Base-by-base conservation (phyloP, 2,329 filamentous ascomycete species). In the Stagonosporopsis chrysanthemi region DNA sequence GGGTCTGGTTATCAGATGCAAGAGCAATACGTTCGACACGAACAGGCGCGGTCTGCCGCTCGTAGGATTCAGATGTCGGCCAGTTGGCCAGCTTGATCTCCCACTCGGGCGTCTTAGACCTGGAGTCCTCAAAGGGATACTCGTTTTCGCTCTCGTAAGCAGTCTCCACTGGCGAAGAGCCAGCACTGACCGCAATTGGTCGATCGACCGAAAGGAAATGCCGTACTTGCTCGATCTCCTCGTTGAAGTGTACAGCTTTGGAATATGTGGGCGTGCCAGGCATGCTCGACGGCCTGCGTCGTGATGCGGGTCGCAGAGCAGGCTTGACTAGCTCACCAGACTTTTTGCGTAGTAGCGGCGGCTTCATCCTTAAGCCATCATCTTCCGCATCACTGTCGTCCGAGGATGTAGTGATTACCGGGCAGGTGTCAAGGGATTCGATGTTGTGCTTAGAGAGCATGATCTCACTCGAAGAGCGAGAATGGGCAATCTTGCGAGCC, bases 191-290 rank as follows among this genome's bases (percentile, higher is more conserved):
- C 46, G 95, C 95, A n/a, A 96, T 88, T 2, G 95, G 95, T 54
- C 91, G 87, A 72, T 99, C 95, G 6, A 97, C 89, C 73, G 97
- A 92, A 22, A 97, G 82, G 76, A 99, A 99, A 75, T 98, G 95
- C 29, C 95, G 87, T 36, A 98, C 94, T 68, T 98, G 94, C 78
- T 98, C 95, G 36, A 98, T 86, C 72, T 97, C 91, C 24, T 94
- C 91, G 78, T 98, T 95, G 74, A 99, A 99, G 78, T 99, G 95
- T n/a, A 99, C 95, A 12, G 91, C 92, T 77, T 99, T 99, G 66
- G 90, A 90, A 74, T 94, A 98, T 8, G 94, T 95, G 0, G 95
- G 95, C 0, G 95, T 99, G 52, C 95, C 95, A 8, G 95, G 95
- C 91, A 98, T 96, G 80, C 94, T 98, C 3, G 91, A 96, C 0